A percentile compares a stretch with the other conserved stretches of the same genome.
Conservation (phyloP, 352 stramenopile species). For the Phytophthora kernoviae region DNA sequence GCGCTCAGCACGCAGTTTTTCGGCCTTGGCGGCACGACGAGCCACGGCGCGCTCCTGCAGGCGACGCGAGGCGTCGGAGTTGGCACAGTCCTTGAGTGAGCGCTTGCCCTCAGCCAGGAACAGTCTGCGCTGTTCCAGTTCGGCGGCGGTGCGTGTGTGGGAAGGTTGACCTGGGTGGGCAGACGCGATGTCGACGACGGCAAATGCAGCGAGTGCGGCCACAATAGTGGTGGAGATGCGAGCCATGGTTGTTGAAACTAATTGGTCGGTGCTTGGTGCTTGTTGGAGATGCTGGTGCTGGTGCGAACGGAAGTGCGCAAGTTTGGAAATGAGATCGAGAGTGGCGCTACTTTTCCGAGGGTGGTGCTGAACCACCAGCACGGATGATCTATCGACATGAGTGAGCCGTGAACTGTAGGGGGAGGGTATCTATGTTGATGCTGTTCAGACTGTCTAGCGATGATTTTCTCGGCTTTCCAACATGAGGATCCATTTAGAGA, state of each 20-base stretch:
- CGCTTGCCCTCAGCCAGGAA: slow-evolving; percentile 30
- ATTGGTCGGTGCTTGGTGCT: background rate
- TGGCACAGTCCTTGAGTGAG: slow-evolving; percentile 26
- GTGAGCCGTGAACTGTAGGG: background rate
- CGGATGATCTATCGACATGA: background rate
- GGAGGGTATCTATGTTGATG: too few species aligned
- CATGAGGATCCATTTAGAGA: too few species aligned
- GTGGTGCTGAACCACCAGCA: background rate
- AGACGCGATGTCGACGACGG: background rate
- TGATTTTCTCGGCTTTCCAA: background rate
- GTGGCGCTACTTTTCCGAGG: background rate
- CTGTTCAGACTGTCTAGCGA: too few species aligned
- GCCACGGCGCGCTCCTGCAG: slow-evolving; percentile 18
- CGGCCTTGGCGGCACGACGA: slow-evolving; percentile 13
- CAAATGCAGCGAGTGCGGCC: background rate
- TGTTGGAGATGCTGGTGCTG: background rate
- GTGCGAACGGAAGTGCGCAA: background rate
- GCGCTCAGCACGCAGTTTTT: slow-evolving; percentile 13
- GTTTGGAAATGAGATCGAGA: background rate
- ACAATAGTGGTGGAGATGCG: background rate
- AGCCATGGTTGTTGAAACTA: background rate
- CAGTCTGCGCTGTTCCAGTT: slow-evolving; percentile 22
- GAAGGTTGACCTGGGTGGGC: slow-evolving; percentile 1
- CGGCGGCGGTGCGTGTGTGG: slow-evolving; percentile 4
- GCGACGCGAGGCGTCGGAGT: slow-evolving; percentile 14